Evolutionary conservation across 208 protist species (phyloP), one percentile per base, ranked within the genome.

Genomic region (Trypanosoma scelopori): DNA sequence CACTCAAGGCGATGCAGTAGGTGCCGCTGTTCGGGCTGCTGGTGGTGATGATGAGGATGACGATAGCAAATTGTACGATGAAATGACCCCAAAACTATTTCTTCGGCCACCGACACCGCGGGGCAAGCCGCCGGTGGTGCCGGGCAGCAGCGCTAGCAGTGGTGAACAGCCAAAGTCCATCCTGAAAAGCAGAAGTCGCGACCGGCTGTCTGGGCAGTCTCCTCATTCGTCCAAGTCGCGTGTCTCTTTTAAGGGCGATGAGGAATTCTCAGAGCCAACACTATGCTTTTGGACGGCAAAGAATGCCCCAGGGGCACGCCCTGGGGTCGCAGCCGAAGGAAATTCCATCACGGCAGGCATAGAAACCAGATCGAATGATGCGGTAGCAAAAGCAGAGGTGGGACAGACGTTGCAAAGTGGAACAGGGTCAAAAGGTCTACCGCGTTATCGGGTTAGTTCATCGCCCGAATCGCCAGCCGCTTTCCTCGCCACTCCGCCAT

Each of bases 221-320:
- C 9, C 50, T 3, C 35, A 51, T 28, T 27, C 28, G 1, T 56
- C 20, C 15, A 70, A 46, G 51, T 22, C 50, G 16, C 48, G 43
- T 45, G 64, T 70, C 32, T 62, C 64, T 2, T 70, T 70, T 41
- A 46, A 56, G 15, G 46, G 62, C 3, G 64, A 70, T 7, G 64
- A 70, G 11, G 30, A 37, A 25, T 62, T 70, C 37, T 55, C 43
- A 25, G 64, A 63, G 47, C 64, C 64, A 41, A 55, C 25, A 15
- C 46, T 70, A 35, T 9, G 35, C 11, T 70, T 63, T 63, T 6
- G 32, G 28, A 11, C 37, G 32, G 11, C 30, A 23, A 55, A 27
- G 32, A 11, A 65, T 43, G 46, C 47, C 7, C 16, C 45, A 25
- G 11, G 27, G 11, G 1, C 45, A 28, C 28, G 43, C 20, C 25